A percentile compares a stretch with the other conserved stretches of the same genome.
Evolutionary conservation across 2,329 filamentous ascomycete genomes (phyloP).

Genomic region (Coleophoma crateriformis): DNA sequence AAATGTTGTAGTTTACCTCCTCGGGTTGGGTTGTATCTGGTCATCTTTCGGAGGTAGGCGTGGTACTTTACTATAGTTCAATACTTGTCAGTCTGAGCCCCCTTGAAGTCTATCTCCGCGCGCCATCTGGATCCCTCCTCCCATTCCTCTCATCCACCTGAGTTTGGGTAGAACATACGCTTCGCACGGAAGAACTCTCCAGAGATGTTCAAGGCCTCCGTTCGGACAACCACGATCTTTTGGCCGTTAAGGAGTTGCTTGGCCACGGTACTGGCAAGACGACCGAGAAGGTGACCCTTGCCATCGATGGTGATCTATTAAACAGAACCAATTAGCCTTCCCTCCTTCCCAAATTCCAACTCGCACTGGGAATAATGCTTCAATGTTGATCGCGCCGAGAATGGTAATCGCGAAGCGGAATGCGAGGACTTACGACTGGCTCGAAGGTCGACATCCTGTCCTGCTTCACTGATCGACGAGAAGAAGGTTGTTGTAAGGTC

Average conservation of each 20-base stretch:
- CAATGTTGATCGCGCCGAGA: slow-evolving; percentile 4
- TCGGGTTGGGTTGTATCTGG: slow-evolving; percentile 98
- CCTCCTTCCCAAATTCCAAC: slow-evolving; percentile 6
- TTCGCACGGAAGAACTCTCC: slow-evolving; percentile 99
- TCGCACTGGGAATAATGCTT: background rate
- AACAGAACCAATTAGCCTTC: slow-evolving; percentile 28
- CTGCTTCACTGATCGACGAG: slow-evolving; percentile 25
- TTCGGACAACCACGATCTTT: slow-evolving; percentile 99
- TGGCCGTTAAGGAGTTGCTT: slow-evolving; percentile 99
- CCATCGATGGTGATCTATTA: slow-evolving; percentile 94
- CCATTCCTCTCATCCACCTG: slow-evolving; percentile 4
- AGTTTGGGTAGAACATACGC: slow-evolving; percentile 65
- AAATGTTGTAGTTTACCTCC: slow-evolving; percentile 62
- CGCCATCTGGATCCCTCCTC: slow-evolving; percentile 8
- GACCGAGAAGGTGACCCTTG: slow-evolving; percentile 99
- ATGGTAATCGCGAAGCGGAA: slow-evolving; percentile 3
- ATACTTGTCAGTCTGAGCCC: slow-evolving; percentile 38
- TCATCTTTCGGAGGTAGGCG: slow-evolving; percentile 99
- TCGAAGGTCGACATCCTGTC: slow-evolving; percentile 64
- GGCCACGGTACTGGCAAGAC: slow-evolving; percentile 94
- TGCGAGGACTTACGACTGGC: slow-evolving; percentile 56
- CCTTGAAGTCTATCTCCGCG: slow-evolving; percentile 4
- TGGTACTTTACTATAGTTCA: slow-evolving; percentile 92
- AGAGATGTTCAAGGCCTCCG: slow-evolving; percentile 99
- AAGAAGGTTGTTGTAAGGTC: slow-evolving; percentile 27